These are phyloP conservation scores for Speleostelium caveatum DNA, from an alignment of 78 protist species.

Conservation along the genomic window DNA sequence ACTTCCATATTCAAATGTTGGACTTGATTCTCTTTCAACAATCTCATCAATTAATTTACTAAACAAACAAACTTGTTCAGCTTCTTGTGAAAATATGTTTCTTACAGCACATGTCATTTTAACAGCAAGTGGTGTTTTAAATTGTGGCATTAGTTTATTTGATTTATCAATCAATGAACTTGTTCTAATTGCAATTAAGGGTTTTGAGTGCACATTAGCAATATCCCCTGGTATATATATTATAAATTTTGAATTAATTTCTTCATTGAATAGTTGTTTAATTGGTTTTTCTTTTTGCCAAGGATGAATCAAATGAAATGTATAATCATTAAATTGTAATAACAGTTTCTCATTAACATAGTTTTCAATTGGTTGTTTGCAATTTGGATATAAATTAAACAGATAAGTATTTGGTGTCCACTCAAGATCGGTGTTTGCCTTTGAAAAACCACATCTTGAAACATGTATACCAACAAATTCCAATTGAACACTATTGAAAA, in stretches of 20 bases:
- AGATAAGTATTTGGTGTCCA: neutral
- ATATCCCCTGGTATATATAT: neutral
- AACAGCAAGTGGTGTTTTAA: slow-evolving; percentile 1
- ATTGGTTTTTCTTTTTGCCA: neutral
- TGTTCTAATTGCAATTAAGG: neutral
- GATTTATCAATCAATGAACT: neutral
- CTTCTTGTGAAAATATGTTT: neutral
- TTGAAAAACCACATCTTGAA: no score
- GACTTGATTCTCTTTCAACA: neutral
- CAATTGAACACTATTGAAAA: neutral
- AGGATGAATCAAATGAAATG: slow-evolving; percentile 4
- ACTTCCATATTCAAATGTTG: neutral
- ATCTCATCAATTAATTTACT: slow-evolving; percentile 1
- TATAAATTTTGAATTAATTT: neutral
- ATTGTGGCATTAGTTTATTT: neutral
- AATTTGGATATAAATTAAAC: slow-evolving; percentile 3
- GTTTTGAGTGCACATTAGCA: neutral
- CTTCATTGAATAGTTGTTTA: neutral
- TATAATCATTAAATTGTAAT: neutral
- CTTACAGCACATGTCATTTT: slow-evolving; percentile 3
- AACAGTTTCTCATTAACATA: neutral
- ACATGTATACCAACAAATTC: neutral
- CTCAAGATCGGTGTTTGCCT: no score
- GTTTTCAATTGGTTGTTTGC: neutral
- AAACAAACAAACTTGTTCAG: neutral